Conservation (phyloP, 192 early-diverging fungal species). For the Linnemannia schmuckeri region DNA sequence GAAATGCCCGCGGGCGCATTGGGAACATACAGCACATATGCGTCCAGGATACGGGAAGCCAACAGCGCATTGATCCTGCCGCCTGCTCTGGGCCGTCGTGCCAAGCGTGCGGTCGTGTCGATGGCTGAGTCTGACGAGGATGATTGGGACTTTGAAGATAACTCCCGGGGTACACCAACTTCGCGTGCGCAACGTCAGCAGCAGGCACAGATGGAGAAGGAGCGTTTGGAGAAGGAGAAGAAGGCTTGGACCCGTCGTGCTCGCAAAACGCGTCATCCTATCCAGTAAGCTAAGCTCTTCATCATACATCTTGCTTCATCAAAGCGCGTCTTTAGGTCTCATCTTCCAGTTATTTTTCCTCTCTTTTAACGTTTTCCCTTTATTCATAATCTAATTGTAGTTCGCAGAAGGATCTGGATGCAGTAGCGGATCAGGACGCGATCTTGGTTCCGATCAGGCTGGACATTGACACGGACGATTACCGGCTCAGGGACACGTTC, state of each 20-base stretch:
- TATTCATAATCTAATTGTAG: constrained; percentile 14
- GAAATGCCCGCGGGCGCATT: not conserved
- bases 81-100: constrained; percentile 45
- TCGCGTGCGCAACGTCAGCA: constrained; percentile 25
- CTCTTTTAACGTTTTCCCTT: not conserved
- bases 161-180: constrained; percentile 46
- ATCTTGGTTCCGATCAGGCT: constrained; percentile 89
- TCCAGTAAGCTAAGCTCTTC: constrained; percentile 37
- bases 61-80: constrained; percentile 67
- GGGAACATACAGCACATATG: constrained; percentile 65
- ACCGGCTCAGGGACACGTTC: constrained; percentile 89
- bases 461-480: constrained; percentile 91
- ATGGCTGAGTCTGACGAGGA: constrained; percentile 63
- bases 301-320: not conserved
- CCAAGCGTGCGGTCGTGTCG: constrained; percentile 52
- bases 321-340: not conserved
- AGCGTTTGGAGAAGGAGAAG: constrained; percentile 55
- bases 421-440: constrained; percentile 77
- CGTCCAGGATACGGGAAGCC: constrained; percentile 63
- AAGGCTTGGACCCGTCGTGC: constrained; percentile 35
- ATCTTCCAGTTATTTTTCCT: not conserved
- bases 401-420: constrained; percentile 58
- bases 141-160: constrained; percentile 61
- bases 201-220: constrained; percentile 26
- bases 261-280: constrained; percentile 54